A percentile compares a stretch with the other conserved stretches of the same genome.
phyloP scores from a whole-genome alignment of 2,329 filamentous ascomycete species.

The Torrubiellomyces zombiae region DNA sequence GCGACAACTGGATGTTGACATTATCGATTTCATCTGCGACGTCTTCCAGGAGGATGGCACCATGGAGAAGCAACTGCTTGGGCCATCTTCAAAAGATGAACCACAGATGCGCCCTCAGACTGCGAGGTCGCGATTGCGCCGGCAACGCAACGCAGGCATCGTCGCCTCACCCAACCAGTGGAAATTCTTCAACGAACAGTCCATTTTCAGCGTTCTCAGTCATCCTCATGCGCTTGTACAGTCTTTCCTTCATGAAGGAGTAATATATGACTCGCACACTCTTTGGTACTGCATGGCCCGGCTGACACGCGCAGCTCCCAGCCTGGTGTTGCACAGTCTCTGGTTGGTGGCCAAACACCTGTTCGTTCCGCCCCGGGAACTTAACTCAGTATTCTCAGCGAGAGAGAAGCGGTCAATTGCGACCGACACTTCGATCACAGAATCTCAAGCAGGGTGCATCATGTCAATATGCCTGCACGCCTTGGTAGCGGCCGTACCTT shows the following conservation, averaged over 20 bases:
- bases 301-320: conserved; percentile 38
- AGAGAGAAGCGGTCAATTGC: no score
- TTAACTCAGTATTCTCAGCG: conserved; percentile 22
- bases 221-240: conserved; percentile 34
- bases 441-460: conserved; percentile 25
- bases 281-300: conserved; percentile 47
- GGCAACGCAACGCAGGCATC: no score
- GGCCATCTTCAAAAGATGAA: conserved; percentile 12
- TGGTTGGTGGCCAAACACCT: conserved; percentile 44
- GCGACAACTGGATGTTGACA: conserved; percentile 32
- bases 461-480: conserved; percentile 47
- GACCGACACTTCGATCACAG: conserved; percentile 4
- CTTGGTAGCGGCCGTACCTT: conserved; percentile 39
- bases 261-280: conserved; percentile 41
- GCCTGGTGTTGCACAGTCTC: conserved; percentile 44
- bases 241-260: conserved; percentile 38
- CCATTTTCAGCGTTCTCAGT: conserved; percentile 45
- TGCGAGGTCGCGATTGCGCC: conserved; percentile 3
- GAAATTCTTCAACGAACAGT: conserved; percentile 46
- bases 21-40: conserved; percentile 44
- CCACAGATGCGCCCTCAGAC: conserved; percentile 6
- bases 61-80: conserved; percentile 29
- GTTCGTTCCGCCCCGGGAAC: conserved; percentile 34
- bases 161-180: conserved; percentile 31
- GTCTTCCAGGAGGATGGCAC: conserved; percentile 40